Percentiles rank a stretch among this genome's conserved stretches.
Evolutionary conservation across 306 rosid genomes (phyloP).

Genomic region (Vigna hirtella): DNA sequence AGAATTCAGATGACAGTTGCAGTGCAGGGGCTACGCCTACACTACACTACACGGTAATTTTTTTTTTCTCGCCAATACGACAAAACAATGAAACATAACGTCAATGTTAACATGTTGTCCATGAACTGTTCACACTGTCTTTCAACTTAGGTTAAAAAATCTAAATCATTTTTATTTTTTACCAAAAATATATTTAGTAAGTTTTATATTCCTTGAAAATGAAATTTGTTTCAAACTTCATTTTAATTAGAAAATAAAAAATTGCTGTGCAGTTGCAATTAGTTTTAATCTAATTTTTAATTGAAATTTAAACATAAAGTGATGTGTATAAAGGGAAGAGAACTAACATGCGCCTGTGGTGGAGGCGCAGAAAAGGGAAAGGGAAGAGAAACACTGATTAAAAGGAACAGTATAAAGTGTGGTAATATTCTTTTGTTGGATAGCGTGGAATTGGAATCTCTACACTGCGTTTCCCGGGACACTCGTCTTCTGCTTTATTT

Average conservation of each 20-base stretch:
- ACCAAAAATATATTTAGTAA: too few relatives aligned
- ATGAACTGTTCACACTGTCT: too few relatives aligned
- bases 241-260: too few relatives aligned
- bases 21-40: constrained; percentile 7
- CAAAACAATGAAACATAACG: neutral
- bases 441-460: constrained; percentile 42
- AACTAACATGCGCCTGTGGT: constrained; percentile 42
- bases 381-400: neutral
- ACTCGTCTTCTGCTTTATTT: constrained; percentile 18
- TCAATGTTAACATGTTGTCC: neutral
- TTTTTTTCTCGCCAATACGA: neutral
- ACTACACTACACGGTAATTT: neutral
- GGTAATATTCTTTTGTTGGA: constrained; percentile 44
- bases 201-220: too few relatives aligned
- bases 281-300: too few relatives aligned
- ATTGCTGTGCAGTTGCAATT: too few relatives aligned
- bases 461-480: constrained; percentile 26
- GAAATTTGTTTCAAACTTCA: too few relatives aligned
- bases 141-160: too few relatives aligned
- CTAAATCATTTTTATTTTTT: too few relatives aligned
- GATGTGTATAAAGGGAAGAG: neutral
- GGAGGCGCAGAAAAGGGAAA: neutral
- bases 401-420: neutral
- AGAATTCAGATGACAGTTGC: constrained; percentile 19
- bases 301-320: too few relatives aligned